Evolutionary conservation across 1,284 basidiomycete species (phyloP).

Genomic region (Cryptococcus sp.): DNA sequence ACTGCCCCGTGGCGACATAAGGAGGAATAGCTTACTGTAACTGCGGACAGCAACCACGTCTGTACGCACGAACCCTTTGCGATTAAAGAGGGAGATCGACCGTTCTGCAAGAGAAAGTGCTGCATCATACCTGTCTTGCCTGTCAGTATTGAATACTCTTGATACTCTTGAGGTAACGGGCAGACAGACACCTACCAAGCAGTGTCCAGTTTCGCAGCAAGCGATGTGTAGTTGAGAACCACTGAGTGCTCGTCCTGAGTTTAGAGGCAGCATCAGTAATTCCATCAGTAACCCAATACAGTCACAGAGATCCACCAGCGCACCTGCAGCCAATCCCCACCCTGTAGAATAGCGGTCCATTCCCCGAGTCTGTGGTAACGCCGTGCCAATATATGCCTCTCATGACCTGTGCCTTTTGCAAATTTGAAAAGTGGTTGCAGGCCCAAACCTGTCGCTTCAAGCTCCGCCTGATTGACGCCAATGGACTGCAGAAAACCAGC

Average conservation of each 20-base stretch:
- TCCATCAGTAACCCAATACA: background rate
- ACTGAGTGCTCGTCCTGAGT: conserved; percentile 29
- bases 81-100: conserved; percentile 36
- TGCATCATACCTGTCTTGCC: conserved; percentile 31
- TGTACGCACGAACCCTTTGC: conserved; percentile 15
- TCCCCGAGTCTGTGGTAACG: conserved; percentile 33
- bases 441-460: conserved; percentile 25
- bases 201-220: conserved; percentile 33
- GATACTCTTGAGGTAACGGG: background rate
- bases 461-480: conserved; percentile 10
- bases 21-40: conserved; percentile 27
- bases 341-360: conserved; percentile 37
- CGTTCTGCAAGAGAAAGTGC: conserved; percentile 33
- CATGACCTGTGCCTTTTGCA: background rate
- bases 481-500: conserved; percentile 20
- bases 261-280: background rate
- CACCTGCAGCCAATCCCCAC: conserved; percentile 31
- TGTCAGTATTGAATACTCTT: too few species aligned
- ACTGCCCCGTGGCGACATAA: background rate
- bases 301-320: conserved; percentile 5
- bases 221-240: conserved; percentile 35
- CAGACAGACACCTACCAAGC: conserved; percentile 26
- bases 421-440: conserved; percentile 20
- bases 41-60: conserved; percentile 29
- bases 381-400: conserved; percentile 24